phyloP scores from a whole-genome alignment of 768 basidiomycete genomes.

The Macrolepiota fuliginosa region DNA sequence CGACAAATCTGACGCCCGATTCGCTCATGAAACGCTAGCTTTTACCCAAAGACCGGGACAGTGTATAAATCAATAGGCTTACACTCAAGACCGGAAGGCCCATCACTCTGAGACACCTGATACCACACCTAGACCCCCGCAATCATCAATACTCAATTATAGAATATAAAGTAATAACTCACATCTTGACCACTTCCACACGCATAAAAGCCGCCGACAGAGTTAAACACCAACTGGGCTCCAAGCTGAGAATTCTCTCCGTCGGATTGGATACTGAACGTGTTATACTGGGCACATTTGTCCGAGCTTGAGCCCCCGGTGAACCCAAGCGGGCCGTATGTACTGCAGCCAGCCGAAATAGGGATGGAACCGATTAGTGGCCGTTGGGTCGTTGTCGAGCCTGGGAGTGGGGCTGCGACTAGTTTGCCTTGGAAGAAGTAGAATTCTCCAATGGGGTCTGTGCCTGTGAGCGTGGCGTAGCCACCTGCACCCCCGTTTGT shows the following conservation, averaged over 20 bases:
- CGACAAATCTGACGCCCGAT: background rate
- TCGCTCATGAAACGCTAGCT: background rate
- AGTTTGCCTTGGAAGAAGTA: constrained; percentile 31
- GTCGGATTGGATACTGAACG: constrained; percentile 27
- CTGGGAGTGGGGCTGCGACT: constrained; percentile 16
- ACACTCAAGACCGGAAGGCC: constrained; percentile 16
- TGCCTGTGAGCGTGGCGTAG: constrained; percentile 24
- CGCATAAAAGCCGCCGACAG: constrained; percentile 27
- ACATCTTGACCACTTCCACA: constrained; percentile 27
- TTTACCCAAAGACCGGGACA: constrained; percentile 15
- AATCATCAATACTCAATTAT: background rate
- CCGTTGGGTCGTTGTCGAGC: constrained; percentile 14
- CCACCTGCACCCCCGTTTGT: constrained; percentile 22
- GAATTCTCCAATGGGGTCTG: constrained; percentile 25
- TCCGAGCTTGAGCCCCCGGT: constrained; percentile 25
- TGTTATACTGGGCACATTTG: constrained; percentile 27
- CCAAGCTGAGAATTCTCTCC: constrained; percentile 29
- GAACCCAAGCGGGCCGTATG: constrained; percentile 26
- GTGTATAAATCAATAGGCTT: constrained; percentile 20
- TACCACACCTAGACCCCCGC: constrained; percentile 21
- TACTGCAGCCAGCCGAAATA: constrained; percentile 21
- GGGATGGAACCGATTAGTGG: constrained; percentile 21
- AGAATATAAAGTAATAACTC: constrained; percentile 9
- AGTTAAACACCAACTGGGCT: constrained; percentile 25
- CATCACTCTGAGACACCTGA: constrained; percentile 16